phyloP scores from a whole-genome alignment of 305 asterid genomes.

The Stenogyne calaminthoides region DNA sequence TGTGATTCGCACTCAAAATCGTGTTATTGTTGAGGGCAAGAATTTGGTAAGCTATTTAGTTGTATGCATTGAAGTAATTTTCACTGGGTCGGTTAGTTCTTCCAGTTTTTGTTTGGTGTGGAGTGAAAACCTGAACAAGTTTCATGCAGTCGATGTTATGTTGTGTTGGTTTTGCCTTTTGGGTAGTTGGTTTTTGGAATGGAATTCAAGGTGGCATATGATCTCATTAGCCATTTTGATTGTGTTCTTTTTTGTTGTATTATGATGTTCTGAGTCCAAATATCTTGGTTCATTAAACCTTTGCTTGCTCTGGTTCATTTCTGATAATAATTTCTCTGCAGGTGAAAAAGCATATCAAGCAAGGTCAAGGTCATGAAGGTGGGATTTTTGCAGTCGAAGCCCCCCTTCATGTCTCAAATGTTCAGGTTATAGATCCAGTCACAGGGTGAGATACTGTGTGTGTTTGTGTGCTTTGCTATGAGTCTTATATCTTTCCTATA shows the following conservation, averaged over 20 bases:
- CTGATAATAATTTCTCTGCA: conserved; percentile 32
- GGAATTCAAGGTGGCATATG: background rate
- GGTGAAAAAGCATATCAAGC: conserved; percentile 97
- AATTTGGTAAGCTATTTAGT: conserved; percentile 62
- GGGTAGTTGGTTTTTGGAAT: background rate
- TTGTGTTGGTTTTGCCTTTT: background rate
- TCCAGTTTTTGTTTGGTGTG: background rate
- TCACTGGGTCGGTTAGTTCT: background rate
- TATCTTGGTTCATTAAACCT: background rate
- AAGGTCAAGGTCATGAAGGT: conserved; percentile 97
- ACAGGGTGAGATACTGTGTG: conserved; percentile 59
- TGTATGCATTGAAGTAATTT: background rate
- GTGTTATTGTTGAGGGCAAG: conserved; percentile 91
- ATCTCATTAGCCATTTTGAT: conserved; percentile 7
- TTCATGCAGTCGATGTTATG: background rate
- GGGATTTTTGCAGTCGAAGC: conserved; percentile 96
- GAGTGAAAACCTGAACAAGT: background rate
- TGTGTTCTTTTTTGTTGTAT: background rate
- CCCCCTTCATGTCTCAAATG: conserved; percentile 90
- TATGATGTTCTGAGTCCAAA: background rate
- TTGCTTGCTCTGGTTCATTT: background rate
- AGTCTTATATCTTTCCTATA: background rate
- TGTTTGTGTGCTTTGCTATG: background rate
- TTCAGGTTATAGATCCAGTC: conserved; percentile 84
- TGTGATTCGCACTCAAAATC: conserved; percentile 84